These are phyloP conservation scores for Ceriops zippeliana DNA, from an alignment of 345 rosid genomes.

Conservation along the genomic window DNA sequence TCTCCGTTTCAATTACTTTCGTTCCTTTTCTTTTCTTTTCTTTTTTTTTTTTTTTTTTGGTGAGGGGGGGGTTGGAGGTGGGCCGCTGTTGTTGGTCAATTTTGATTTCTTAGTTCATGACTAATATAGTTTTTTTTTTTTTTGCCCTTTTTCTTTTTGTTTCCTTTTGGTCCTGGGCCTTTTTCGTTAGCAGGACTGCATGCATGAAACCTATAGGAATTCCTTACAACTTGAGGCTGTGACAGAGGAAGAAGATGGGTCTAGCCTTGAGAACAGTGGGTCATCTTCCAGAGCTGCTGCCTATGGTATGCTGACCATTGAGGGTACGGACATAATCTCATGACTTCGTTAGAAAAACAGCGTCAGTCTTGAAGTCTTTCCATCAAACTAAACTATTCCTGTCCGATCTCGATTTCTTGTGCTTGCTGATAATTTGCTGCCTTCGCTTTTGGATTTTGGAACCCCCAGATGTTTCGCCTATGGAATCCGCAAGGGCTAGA, in stretches of 20 bases:
- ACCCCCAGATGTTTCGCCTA: conserved; percentile 67
- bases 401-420: neutral
- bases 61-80: too few relatives aligned
- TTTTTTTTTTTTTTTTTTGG: neutral
- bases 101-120: neutral
- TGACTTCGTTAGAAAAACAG: neutral
- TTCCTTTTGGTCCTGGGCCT: neutral
- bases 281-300: conserved; percentile 38
- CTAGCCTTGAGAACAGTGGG: conserved; percentile 51
- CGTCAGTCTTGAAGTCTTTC: neutral
- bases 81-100: neutral
- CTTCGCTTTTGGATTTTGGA: conserved; percentile 20
- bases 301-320: conserved; percentile 50
- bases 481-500: conserved; percentile 76
- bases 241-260: conserved; percentile 59
- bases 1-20: neutral
- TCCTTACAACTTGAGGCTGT: conserved; percentile 59
- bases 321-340: conserved; percentile 38
- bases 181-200: conserved; percentile 46
- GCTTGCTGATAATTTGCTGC: neutral
- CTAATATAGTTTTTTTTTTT: neutral
- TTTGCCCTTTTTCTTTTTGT: too few relatives aligned
- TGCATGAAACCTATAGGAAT: conserved; percentile 67
- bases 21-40: neutral
- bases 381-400: neutral